A percentile compares a stretch with the other conserved stretches of the same genome.
Evolutionary conservation across 164 flowering plant species (phyloP).

Genomic region (Aristolochia contorta): DNA sequence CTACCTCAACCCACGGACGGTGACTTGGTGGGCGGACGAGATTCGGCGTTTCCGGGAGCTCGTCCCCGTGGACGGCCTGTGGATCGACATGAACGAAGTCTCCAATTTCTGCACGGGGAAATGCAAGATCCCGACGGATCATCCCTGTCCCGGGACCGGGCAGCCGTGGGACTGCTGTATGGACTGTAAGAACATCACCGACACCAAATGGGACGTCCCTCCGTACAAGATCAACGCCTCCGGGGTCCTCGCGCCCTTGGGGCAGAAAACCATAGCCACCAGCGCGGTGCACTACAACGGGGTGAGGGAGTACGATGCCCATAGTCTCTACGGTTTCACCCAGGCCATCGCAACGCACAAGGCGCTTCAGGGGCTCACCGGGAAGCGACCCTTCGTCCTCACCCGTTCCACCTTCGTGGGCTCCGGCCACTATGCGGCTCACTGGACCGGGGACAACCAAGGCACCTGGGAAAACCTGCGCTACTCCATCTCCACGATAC

Average conservation of each 20-base stretch:
- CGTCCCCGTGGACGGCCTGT: conserved; percentile 87
- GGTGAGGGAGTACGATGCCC: conserved; percentile 83
- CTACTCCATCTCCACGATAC: conserved; percentile 67
- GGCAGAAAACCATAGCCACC: conserved; percentile 83
- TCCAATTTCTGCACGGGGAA: conserved; percentile 83
- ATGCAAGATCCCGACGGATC: conserved; percentile 56
- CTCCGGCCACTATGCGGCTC: conserved; percentile 81
- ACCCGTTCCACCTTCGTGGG: conserved; percentile 86
- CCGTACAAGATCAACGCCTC: conserved; percentile 95
- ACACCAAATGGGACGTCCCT: conserved; percentile 86
- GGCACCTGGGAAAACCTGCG: conserved; percentile 66
- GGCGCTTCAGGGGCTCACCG: conserved; percentile 54
- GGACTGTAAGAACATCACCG: conserved; percentile 85
- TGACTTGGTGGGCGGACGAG: conserved; percentile 80
- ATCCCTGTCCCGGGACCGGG: conserved; percentile 60
- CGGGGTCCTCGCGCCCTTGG: conserved; percentile 52
- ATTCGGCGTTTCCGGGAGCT: conserved; percentile 63
- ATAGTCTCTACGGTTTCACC: conserved; percentile 81
- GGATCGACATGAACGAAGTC: conserved; percentile 97
- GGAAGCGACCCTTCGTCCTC: conserved; percentile 76
- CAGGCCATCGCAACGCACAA: conserved; percentile 74
- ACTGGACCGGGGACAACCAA: conserved; percentile 92
- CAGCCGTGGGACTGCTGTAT: conserved; percentile 86
- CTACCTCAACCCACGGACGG: conserved; percentile 75
- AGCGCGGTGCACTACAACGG: conserved; percentile 89